Evolutionary conservation across 1,139 yeast genomes (phyloP).

Genomic region (Eremothecium gossypii): DNA sequence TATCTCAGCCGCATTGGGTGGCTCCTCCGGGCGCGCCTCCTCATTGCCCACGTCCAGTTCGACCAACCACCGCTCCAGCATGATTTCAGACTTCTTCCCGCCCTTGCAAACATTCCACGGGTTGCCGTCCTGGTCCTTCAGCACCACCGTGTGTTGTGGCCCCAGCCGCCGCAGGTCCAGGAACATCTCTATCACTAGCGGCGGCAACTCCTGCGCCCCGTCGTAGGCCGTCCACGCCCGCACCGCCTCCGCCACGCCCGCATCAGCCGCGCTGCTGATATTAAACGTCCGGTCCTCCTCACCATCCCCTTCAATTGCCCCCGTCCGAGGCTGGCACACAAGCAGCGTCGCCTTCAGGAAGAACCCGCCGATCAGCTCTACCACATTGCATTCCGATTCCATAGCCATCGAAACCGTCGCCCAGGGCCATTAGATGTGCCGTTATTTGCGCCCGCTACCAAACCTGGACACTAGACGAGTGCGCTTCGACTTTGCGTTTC

Average conservation of each 20-base stretch:
- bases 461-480: too few species aligned
- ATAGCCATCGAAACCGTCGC: constrained; percentile 4
- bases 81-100: constrained; percentile 64
- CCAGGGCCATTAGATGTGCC: not conserved
- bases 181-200: constrained; percentile 76
- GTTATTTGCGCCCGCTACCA: too few species aligned
- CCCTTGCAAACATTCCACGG: constrained; percentile 47
- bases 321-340: constrained; percentile 22
- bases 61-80: constrained; percentile 84
- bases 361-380: constrained; percentile 24
- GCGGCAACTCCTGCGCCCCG: constrained; percentile 41
- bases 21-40: constrained; percentile 17
- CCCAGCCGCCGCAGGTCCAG: constrained; percentile 60
- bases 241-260: constrained; percentile 10
- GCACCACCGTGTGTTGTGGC: constrained; percentile 51
- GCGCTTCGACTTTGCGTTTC: too few species aligned
- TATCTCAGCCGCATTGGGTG: constrained; percentile 14
- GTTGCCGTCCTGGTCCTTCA: constrained; percentile 44
- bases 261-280: constrained; percentile 8
- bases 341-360: constrained; percentile 26
- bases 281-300: constrained; percentile 8
- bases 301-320: constrained; percentile 8
- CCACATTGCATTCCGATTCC: constrained; percentile 8
- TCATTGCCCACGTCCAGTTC: constrained; percentile 48
- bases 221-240: constrained; percentile 24